Evolutionary conservation across 1,139 yeast species (phyloP).

Genomic region (Pichia sp.): DNA sequence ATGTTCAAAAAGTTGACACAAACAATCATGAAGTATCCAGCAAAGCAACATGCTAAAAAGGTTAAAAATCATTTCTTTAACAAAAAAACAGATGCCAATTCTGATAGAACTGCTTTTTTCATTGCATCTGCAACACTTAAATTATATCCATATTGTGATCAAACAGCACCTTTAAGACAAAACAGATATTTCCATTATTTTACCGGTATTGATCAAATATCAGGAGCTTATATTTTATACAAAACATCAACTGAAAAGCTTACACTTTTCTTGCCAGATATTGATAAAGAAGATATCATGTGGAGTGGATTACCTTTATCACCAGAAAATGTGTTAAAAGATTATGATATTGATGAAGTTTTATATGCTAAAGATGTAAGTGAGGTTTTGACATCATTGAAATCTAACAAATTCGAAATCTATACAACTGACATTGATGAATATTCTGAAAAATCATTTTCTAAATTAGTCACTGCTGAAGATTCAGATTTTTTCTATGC

Average conservation of each 20-base stretch:
- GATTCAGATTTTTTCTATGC: slow-evolving; percentile 59
- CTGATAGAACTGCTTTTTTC: slow-evolving; percentile 31
- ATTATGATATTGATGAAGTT: slow-evolving; percentile 79
- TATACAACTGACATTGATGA: slow-evolving; percentile 43
- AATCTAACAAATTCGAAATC: slow-evolving; percentile 22
- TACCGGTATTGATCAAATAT: slow-evolving; percentile 70
- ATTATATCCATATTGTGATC: slow-evolving; percentile 74
- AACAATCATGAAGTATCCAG: slow-evolving; percentile 53
- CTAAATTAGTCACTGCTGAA: slow-evolving; percentile 34
- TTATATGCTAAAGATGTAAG: slow-evolving; percentile 48
- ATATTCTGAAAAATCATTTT: slow-evolving; percentile 31
- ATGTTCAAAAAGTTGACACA: not conserved
- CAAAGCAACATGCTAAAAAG: slow-evolving; percentile 57
- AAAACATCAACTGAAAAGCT: slow-evolving; percentile 48
- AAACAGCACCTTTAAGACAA: slow-evolving; percentile 73
- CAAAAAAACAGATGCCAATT: slow-evolving; percentile 21
- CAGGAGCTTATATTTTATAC: slow-evolving; percentile 68
- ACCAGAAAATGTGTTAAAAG: slow-evolving; percentile 54
- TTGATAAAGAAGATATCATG: slow-evolving; percentile 86
- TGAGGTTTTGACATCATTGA: slow-evolving; percentile 10
- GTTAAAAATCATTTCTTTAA: slow-evolving; percentile 42
- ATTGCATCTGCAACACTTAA: slow-evolving; percentile 63
- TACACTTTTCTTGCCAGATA: slow-evolving; percentile 69
- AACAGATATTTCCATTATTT: slow-evolving; percentile 84
- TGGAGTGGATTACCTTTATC: slow-evolving; percentile 90